Evolutionary conservation across 73 alveolate species (phyloP).

Genomic region (Paramecium biaurelia): DNA sequence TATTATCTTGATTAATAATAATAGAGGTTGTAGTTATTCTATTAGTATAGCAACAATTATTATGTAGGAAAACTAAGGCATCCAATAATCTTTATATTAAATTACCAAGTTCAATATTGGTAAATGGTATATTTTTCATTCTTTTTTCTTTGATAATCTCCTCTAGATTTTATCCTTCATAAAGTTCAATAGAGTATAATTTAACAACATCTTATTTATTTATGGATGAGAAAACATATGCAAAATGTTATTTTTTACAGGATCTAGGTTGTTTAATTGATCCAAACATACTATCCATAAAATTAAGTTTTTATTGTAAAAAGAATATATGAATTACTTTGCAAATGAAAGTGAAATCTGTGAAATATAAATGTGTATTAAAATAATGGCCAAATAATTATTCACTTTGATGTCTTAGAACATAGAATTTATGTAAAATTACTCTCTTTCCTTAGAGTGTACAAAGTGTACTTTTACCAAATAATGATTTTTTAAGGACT

Average conservation of each 20-base stretch:
- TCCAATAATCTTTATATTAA: background rate
- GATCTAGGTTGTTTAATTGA: background rate
- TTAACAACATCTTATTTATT: background rate
- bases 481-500: background rate
- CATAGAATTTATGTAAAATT: constrained; percentile 41
- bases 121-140: background rate
- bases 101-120: background rate
- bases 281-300: constrained; percentile 5
- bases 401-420: background rate
- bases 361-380: background rate
- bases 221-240: background rate
- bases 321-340: background rate
- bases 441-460: background rate
- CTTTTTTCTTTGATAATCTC: background rate
- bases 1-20: background rate
- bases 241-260: background rate
- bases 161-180: background rate
- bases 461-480: background rate
- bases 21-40: background rate
- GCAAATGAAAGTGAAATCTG: background rate
- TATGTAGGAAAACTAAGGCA: background rate
- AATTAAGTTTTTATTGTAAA: background rate
- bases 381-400: background rate
- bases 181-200: background rate
- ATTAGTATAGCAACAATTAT: background rate